phyloP scores from a whole-genome alignment of 75 land plant species.

The Sequoiadendron giganteum region DNA sequence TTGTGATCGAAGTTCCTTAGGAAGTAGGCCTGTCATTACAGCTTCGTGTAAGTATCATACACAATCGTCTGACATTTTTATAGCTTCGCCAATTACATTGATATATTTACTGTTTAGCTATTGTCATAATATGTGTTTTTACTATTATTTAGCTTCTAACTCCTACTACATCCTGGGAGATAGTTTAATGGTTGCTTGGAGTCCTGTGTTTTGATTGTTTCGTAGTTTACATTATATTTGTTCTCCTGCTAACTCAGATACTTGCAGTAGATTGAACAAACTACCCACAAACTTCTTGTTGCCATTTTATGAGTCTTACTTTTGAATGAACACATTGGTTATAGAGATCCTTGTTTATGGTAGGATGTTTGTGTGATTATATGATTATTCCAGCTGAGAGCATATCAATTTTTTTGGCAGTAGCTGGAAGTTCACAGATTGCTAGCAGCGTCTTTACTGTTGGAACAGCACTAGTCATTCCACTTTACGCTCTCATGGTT shows the following conservation, averaged over 20 bases:
- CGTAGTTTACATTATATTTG: background rate
- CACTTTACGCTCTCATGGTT: conserved; percentile 92
- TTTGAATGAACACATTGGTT: background rate
- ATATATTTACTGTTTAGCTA: background rate
- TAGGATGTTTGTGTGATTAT: background rate
- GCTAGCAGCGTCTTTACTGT: conserved; percentile 74
- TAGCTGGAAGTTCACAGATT: conserved; percentile 54
- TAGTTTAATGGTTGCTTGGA: background rate
- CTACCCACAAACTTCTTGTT: background rate
- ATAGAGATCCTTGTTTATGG: background rate
- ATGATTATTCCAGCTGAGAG: background rate
- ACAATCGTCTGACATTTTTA: background rate
- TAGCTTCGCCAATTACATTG: background rate
- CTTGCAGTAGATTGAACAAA: background rate
- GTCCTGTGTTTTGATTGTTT: background rate
- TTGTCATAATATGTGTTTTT: background rate
- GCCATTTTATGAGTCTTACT: background rate
- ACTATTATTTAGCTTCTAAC: background rate
- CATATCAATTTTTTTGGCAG: background rate
- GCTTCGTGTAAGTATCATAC: background rate
- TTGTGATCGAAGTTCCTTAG: background rate
- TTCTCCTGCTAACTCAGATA: background rate
- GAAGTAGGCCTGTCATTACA: background rate
- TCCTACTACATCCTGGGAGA: background rate
- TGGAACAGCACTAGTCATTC: conserved; percentile 83